phyloP scores from a whole-genome alignment of 805 yeast genomes.

The Clavispora carvajalis region DNA sequence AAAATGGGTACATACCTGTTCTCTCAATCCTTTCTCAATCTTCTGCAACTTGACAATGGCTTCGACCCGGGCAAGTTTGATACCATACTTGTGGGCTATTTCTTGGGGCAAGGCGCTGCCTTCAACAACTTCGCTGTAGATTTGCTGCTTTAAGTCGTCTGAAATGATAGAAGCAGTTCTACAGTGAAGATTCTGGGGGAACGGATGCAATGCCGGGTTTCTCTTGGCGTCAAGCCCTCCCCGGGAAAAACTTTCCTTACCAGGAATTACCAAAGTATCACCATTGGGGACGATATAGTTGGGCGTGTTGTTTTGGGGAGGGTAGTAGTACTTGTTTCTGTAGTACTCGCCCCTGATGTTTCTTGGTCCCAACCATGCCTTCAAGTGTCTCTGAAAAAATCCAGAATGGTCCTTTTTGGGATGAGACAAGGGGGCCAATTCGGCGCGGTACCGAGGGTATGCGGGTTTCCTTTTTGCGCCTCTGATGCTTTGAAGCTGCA shows the following conservation, averaged over 20 bases:
- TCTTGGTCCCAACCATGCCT: slow-evolving; percentile 75
- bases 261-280: slow-evolving; percentile 13
- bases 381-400: slow-evolving; percentile 57
- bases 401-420: slow-evolving; percentile 42
- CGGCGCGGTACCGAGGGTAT: slow-evolving; percentile 21
- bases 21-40: slow-evolving; percentile 59
- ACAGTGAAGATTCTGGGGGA: slow-evolving; percentile 70
- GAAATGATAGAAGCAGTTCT: slow-evolving; percentile 61
- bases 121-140: slow-evolving; percentile 50
- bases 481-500: slow-evolving; percentile 13
- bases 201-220: slow-evolving; percentile 57
- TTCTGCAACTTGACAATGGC: slow-evolving; percentile 70
- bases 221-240: slow-evolving; percentile 9
- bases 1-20: slow-evolving; percentile 47
- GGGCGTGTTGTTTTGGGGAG: slow-evolving; percentile 64
- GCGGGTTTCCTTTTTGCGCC: slow-evolving; percentile 2
- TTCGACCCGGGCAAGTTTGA: slow-evolving; percentile 81
- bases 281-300: slow-evolving; percentile 66
- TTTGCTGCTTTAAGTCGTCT: slow-evolving; percentile 51
- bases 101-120: slow-evolving; percentile 59
- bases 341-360: slow-evolving; percentile 79
- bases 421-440: slow-evolving; percentile 25
- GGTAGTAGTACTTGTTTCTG: slow-evolving; percentile 66
- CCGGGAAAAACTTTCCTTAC: slow-evolving; percentile 21
- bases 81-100: slow-evolving; percentile 71